Base-by-base conservation (phyloP, 2,329 filamentous ascomycete species). In the Chaetomium sp. region DNA sequence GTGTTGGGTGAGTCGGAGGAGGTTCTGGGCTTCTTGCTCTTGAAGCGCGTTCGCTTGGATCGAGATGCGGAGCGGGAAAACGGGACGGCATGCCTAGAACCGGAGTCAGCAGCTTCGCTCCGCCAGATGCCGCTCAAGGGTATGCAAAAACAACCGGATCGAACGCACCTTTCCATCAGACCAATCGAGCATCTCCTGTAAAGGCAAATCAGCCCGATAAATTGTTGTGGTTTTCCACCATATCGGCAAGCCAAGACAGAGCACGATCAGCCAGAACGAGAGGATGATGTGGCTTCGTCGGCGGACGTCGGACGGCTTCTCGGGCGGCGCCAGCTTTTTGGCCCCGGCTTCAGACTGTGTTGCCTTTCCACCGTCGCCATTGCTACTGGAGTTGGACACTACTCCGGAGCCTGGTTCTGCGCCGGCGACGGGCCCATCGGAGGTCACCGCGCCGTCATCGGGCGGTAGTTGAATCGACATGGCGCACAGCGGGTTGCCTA, bases 201-300 rank as follows among this genome's bases (percentile, higher is more conserved):
- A 71, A 5, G 94, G 94, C 63, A 99, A 75, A 45, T 85, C 80
- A 10, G 92, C 91, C 54, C 94, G 83, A 70, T 95, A 91, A 54
- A 97, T 95, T 0, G 88, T 87, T 4, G 94, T 99, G 0, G 94
- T 97, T 70, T 85, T 85, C 85, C 90, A 95, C 94, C 94, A 99
- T 80, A 95, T 86, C 55, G 94, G 94, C 62, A 99, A 71, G 2
- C 94, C 94, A 5, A 99, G 74, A 35, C 87, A 80, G 6, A 95
- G 69, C 6, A 95, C 89, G 40, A 97, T 84, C 5, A 84, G 76
- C 94, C 94, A 99, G 71, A 96, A 97, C 7, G 92, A 92, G 59
- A 88, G 70, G 59, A 99, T 85, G 50, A 97, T 87, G 59, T 78
- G 77, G 48, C 83, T 82, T 53, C 94, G 86, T 56, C 86, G 82